Base-by-base conservation (phyloP, 1,284 basidiomycete species). In the Afroboletus lepidellus region DNA sequence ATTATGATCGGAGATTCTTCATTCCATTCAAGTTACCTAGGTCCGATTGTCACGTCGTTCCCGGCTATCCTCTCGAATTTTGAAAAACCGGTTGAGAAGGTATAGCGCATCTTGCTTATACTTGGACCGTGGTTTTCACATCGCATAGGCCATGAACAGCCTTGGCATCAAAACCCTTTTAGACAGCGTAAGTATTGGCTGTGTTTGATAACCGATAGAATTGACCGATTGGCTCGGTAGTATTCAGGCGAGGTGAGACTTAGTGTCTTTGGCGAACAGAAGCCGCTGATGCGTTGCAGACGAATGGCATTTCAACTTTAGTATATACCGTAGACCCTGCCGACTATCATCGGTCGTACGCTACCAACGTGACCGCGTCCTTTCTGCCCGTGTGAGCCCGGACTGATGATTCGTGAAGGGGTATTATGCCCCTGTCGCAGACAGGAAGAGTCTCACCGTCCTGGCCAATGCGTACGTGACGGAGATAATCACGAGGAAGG, bases 271-370 rank as follows among this genome's bases (percentile, higher is more conserved):
- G n/a, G 9, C 41, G 3, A 11, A 7, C 20, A 5, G 20, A 20
- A 21, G 13, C 4, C 11, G 20, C 25, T 44, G 18, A 49, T 45
- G 2, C 16, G 24, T 8, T 23, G 8, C 11, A 49, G 48, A 30
- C 33, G 8, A 18, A n/a, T 29, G 48, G 48, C 9, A 5, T 43
- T 16, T 7, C 32, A 3, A 6, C 25, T 15, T 13, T 25, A 4
- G 15, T 41, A 8, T n/a, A 29, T 13, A 49, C 18, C 21, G 20
- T 49, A 5, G n/a, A 20, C 12, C 41, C 48, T 9, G 32, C 41
- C 9, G 25, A 49, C 20, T 43, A 49, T 21, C 18, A 43, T 29
- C 48, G 48, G 24, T 49, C 48, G 33, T 49, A 49, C 27, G 41
- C n/a, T 23, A 25, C 48, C 25, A 49, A 49, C 11, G 48, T 49